These are phyloP conservation scores for Aegilops speltoides DNA, from an alignment of 176 grass and related monocot species.

Conservation along the genomic window DNA sequence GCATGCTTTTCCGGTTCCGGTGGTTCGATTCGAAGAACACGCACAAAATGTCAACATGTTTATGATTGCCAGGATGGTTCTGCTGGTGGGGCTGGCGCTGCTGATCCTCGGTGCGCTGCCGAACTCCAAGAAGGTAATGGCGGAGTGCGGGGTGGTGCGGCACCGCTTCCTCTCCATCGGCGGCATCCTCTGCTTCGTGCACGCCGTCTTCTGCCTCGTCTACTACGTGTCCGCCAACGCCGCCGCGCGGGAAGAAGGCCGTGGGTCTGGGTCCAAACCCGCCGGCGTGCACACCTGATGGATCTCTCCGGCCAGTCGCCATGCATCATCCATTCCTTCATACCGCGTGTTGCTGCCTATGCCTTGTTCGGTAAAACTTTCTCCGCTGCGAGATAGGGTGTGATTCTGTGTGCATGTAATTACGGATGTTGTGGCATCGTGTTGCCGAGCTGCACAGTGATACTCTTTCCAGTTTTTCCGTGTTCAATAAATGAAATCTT, in stretches of 20 bases:
- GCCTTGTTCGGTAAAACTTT: neutral
- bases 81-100: conserved; percentile 49
- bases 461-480: neutral
- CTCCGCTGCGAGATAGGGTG: neutral
- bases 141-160: conserved; percentile 48
- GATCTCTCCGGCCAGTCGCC: neutral
- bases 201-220: conserved; percentile 58
- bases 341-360: neutral
- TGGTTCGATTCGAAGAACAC: neutral
- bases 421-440: neutral
- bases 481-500: neutral
- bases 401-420: conserved; percentile 1
- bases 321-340: neutral
- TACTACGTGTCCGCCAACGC: conserved; percentile 83
- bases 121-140: conserved; percentile 43
- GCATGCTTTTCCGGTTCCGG: neutral
- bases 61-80: conserved; percentile 49
- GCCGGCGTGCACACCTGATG: neutral
- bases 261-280: neutral
- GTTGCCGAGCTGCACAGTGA: neutral
- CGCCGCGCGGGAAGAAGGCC: conserved; percentile 41
- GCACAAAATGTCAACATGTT: neutral
- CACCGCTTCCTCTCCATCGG: conserved; percentile 71
- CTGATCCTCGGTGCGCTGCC: conserved; percentile 77
- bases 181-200: conserved; percentile 81